Evolutionary conservation across 345 rosid genomes (phyloP), one percentile per base, ranked within the genome.

Genomic region (Eucalyptus pauciflora): DNA sequence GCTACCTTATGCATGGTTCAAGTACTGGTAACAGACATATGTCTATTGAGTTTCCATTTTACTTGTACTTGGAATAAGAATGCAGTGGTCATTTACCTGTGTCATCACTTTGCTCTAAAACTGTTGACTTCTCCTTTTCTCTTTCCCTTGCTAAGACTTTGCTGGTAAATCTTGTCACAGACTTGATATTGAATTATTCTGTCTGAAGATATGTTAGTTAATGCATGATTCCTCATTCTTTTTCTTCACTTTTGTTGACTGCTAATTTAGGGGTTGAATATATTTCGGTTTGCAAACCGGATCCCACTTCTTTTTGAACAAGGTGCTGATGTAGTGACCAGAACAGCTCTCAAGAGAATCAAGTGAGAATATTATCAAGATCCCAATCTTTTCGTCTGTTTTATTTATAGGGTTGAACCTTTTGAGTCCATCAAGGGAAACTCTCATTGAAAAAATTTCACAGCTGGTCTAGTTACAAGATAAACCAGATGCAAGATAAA

Each of bases 221-320:
- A 45, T 58, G 50, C 12, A 29, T 54, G 24, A 54, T 58, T 31
- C 64, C 31, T 50, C 71, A n/a, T 83, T 24, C 33, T 81, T 15
- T 51, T 6, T 86, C 29, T 51, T 51, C 25, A 86, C 87, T 86
- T 86, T 22, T 86, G 45, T n/a, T 51, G 60, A 31, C 54, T 86
- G 46, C 41, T 54, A 16, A 11, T 91, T 71, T 94, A 96, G 99
- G 99, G 99, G 24, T 88, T 97, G 90, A 97, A 97, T 92, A 94
- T 97, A 86, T 96, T 97, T 88, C 96, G 99, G 50, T 96, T 96
- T 94, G 99, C 99, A 88, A 96, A 97, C 87, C 96, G 99, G 85
- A 97, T 96, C 87, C 99, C 98, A 4, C 99, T 97, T 89, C 98
- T 97, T 48, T 97, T 97, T 90, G 99, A 97, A 93, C 99, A 97